Conservation (phyloP, 108 stramenopile genomes). For the Aurantiochytrium sp. region DNA sequence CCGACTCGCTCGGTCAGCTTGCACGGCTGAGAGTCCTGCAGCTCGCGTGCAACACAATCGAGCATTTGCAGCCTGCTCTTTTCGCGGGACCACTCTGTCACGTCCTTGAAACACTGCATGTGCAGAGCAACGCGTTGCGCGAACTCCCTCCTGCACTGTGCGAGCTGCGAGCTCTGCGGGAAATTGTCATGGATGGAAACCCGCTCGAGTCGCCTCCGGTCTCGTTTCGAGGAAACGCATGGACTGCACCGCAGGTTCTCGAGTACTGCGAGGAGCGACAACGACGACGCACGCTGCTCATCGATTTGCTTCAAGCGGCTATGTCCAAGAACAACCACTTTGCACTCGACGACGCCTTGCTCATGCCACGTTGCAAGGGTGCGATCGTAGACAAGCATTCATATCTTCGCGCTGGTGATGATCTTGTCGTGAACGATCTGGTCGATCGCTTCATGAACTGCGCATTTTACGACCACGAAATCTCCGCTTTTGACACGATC, state of each 20-base stretch:
- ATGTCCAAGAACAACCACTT: not conserved
- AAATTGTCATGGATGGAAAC: not conserved
- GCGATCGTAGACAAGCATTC: not conserved
- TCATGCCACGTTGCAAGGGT: not conserved
- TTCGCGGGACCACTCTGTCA: constrained; percentile 16
- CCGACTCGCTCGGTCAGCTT: constrained; percentile 22
- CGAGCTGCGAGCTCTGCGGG: not conserved
- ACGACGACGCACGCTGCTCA: not conserved
- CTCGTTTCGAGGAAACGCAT: not conserved
- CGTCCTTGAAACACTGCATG: constrained; percentile 12
- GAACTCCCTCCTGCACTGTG: constrained; percentile 16
- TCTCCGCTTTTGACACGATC: not conserved
- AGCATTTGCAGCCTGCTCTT: constrained; percentile 20
- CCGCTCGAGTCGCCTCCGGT: not conserved
- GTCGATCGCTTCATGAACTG: not conserved
- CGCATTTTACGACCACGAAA: not conserved
- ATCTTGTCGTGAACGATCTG: not conserved
- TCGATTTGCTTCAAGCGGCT: not conserved
- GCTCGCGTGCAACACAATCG: constrained; percentile 32
- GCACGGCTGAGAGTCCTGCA: constrained; percentile 19
- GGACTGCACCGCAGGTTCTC: not conserved
- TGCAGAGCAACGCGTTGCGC: constrained; percentile 23
- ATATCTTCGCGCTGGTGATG: not conserved
- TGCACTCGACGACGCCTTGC: not conserved
- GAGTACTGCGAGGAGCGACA: not conserved